Percentiles rank a stretch among this genome's conserved stretches.
Evolutionary conservation across 352 stramenopile species (phyloP).

Genomic region (Globisporangium polare): DNA sequence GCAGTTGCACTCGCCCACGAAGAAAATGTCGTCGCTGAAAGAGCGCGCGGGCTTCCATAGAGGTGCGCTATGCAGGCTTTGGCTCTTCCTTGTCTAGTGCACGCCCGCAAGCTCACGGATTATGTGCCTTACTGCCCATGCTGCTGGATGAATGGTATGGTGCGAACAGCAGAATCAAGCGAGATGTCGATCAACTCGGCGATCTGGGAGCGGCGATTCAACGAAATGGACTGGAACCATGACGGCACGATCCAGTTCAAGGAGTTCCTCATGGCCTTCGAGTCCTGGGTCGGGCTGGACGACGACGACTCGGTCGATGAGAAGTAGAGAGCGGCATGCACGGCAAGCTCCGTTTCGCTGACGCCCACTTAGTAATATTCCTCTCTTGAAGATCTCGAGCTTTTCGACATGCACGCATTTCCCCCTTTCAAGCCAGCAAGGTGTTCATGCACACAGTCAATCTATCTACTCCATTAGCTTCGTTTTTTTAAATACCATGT

Average conservation of each 20-base stretch:
- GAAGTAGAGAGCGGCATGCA: background rate
- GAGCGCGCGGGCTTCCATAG: constrained; percentile 12
- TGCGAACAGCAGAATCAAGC: constrained; percentile 14
- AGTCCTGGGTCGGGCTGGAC: constrained; percentile 82
- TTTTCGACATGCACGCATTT: no score
- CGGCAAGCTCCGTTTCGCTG: background rate
- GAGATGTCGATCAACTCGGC: constrained; percentile 58
- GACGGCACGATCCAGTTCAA: constrained; percentile 87
- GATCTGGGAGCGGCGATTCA: constrained; percentile 80
- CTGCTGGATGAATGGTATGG: background rate
- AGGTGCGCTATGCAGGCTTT: background rate
- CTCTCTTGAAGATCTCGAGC: no score
- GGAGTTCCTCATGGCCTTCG: constrained; percentile 87
- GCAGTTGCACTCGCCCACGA: constrained; percentile 71
- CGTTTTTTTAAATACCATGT: constrained; percentile 27
- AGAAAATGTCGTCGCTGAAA: constrained; percentile 54
- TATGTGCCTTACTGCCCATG: background rate
- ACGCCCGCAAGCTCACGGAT: constrained; percentile 5
- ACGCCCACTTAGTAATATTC: background rate
- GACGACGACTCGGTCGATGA: constrained; percentile 42
- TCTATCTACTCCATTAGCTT: constrained; percentile 10
- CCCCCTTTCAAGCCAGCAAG: no score
- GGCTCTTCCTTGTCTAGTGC: no score
- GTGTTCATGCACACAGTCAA: background rate
- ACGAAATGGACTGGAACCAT: constrained; percentile 87